Evolutionary conservation across 441 rosid species (phyloP).

Genomic region (Capsella rubella): DNA sequence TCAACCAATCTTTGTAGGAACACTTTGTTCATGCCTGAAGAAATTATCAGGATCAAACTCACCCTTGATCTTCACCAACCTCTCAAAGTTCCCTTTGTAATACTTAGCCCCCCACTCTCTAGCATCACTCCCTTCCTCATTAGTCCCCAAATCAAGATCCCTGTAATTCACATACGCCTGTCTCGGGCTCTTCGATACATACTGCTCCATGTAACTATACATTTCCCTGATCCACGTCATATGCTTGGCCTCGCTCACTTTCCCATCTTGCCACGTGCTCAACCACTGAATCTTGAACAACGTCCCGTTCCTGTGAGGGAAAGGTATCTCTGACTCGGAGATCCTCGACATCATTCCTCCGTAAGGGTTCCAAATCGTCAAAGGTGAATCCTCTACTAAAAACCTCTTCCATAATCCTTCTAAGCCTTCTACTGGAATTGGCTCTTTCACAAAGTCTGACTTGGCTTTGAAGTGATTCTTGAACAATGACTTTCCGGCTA

Average conservation of each 20-base stretch:
- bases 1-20: slow-evolving; percentile 40
- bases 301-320: slow-evolving; percentile 50
- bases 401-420: slow-evolving; percentile 48
- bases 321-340: slow-evolving; percentile 44
- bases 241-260: slow-evolving; percentile 35
- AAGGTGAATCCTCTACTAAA: slow-evolving; percentile 36
- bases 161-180: slow-evolving; percentile 52
- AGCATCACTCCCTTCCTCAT: slow-evolving; percentile 44
- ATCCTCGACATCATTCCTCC: slow-evolving; percentile 53
- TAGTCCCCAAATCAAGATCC: slow-evolving; percentile 57
- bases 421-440: slow-evolving; percentile 46
- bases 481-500: slow-evolving; percentile 44
- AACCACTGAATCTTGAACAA: slow-evolving; percentile 49
- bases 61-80: slow-evolving; percentile 45
- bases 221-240: slow-evolving; percentile 49
- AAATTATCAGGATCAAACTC: slow-evolving; percentile 48
- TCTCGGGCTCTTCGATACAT: slow-evolving; percentile 50
- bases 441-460: slow-evolving; percentile 49
- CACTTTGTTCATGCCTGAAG: slow-evolving; percentile 49
- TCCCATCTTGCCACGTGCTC: slow-evolving; percentile 46
- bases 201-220: slow-evolving; percentile 45
- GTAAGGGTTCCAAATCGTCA: slow-evolving; percentile 52
- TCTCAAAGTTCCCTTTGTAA: slow-evolving; percentile 41
- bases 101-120: slow-evolving; percentile 49
- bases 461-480: slow-evolving; percentile 51